A percentile compares a stretch with the other conserved stretches of the same genome.
These are phyloP conservation scores for Hypoxylon rubiginosum DNA, from an alignment of 2,329 filamentous ascomycete genomes.

Conservation along the genomic window DNA sequence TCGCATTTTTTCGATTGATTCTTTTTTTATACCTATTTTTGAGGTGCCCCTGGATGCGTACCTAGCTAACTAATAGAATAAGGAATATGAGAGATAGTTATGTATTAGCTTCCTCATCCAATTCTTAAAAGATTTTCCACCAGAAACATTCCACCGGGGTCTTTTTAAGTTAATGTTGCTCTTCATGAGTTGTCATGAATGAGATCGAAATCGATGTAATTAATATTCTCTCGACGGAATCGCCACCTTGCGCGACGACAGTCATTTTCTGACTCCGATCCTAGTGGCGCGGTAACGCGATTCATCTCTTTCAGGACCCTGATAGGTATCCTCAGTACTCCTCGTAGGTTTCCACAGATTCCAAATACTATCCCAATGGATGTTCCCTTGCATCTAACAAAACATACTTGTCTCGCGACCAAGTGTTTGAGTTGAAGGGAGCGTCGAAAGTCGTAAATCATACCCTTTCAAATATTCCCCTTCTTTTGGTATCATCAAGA, in stretches of 20 bases:
- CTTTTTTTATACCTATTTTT: slow-evolving; percentile 5
- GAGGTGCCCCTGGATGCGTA: not conserved
- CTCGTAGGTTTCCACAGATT: not conserved
- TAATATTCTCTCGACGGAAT: not conserved
- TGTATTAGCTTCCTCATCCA: not conserved
- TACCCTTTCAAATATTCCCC: not conserved
- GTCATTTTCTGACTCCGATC: not conserved
- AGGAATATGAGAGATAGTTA: not conserved
- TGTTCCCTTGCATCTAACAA: not conserved
- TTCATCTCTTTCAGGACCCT: not conserved
- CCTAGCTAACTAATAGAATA: not conserved
- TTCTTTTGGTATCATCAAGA: slow-evolving; percentile 19
- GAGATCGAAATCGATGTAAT: not conserved
- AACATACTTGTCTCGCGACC: not conserved
- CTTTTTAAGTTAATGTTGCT: not conserved
- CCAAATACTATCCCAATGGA: not conserved
- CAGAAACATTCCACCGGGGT: not conserved
- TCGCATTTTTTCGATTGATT: not conserved
- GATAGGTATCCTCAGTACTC: not conserved
- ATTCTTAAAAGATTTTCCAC: not conserved
- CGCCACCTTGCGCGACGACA: not conserved
- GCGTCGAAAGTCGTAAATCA: not conserved
- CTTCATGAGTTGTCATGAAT: not conserved
- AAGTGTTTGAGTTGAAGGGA: not conserved
- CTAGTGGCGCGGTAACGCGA: not conserved